phyloP scores from a whole-genome alignment of 176 grass and related monocot genomes.

The Thalia dealbata region DNA sequence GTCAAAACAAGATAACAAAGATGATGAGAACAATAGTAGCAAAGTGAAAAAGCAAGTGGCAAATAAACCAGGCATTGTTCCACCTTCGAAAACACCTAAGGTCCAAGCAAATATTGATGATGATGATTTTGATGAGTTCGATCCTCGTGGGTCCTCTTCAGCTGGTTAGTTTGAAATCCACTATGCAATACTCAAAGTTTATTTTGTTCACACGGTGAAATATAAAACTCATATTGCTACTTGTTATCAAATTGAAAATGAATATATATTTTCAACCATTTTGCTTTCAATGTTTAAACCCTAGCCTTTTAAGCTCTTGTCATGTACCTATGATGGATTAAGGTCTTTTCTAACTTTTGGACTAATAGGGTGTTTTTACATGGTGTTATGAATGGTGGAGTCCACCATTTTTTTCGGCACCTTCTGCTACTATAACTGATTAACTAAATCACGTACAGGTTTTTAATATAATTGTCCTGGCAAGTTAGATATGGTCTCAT shows the following conservation, averaged over 20 bases:
- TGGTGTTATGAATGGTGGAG: no score
- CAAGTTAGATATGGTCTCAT: no score
- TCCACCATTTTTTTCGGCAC: no score
- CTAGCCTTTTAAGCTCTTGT: no score
- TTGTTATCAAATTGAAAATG: not conserved
- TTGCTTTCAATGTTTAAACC: no score
- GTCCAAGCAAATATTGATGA: constrained; percentile 33
- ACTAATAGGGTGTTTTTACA: no score
- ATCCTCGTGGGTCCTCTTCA: constrained; percentile 82
- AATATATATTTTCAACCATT: not conserved
- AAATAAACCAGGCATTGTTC: constrained; percentile 1
- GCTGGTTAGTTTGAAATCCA: constrained; percentile 32
- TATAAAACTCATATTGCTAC: not conserved
- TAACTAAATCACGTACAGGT: no score
- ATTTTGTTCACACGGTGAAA: constrained; percentile 19
- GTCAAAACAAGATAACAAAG: constrained; percentile 15
- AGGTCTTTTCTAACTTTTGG: no score
- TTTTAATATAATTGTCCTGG: no score
- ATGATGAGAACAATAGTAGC: constrained; percentile 32
- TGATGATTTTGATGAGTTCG: constrained; percentile 86
- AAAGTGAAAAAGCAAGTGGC: constrained; percentile 39
- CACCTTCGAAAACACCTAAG: constrained; percentile 31
- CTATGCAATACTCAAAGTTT: not conserved
- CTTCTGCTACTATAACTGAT: no score
- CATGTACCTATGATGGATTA: no score